Evolutionary conservation across 768 basidiomycete genomes (phyloP).

Genomic region (Gyrodon lividus): DNA sequence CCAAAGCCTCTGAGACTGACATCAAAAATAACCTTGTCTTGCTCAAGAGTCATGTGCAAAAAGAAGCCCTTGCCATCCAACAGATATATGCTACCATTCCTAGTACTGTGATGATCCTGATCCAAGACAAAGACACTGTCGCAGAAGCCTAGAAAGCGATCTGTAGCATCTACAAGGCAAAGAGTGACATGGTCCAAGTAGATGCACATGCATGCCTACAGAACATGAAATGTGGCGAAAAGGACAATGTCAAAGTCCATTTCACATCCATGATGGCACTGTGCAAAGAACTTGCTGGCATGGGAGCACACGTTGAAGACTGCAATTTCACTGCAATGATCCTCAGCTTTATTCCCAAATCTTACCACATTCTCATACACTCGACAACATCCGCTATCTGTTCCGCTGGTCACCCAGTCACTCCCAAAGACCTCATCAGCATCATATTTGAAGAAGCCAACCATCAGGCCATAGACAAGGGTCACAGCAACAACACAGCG

Average conservation of each 20-base stretch:
- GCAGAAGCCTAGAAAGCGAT: not conserved
- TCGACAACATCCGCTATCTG: not conserved
- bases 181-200: constrained; percentile 6
- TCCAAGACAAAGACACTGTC: not conserved
- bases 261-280: constrained; percentile 1
- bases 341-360: constrained; percentile 2
- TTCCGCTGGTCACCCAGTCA: not conserved
- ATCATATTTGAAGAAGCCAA: constrained; percentile 2
- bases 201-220: not conserved
- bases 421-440: not conserved
- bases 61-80: not conserved
- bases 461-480: not conserved
- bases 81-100: not conserved
- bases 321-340: constrained; percentile 7
- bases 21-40: not conserved
- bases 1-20: not conserved
- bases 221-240: constrained; percentile 6
- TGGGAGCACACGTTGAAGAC: constrained; percentile 3
- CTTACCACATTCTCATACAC: not conserved
- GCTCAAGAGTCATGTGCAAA: not conserved
- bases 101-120: not conserved
- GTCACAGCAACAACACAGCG: not conserved
- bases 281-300: not conserved
- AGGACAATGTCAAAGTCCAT: not conserved
- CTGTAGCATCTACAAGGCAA: not conserved